Conservation (phyloP, 208 protist genomes). For the Acanthamoeba quina region DNA sequence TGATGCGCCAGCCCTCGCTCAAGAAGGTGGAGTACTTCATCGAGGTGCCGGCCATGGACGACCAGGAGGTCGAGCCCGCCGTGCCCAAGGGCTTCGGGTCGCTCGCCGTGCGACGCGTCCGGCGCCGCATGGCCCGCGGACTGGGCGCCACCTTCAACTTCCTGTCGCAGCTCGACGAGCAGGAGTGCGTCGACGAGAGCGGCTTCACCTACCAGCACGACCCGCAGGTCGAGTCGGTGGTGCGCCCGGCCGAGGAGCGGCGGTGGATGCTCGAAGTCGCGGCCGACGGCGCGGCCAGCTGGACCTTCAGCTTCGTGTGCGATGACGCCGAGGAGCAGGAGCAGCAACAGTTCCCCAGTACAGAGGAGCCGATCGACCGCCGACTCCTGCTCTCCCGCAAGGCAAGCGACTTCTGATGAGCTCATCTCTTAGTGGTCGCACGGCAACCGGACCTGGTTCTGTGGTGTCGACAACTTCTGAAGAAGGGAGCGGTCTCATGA, state of each 20-base stretch:
- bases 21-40: constrained; percentile 49
- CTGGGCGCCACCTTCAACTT: constrained; percentile 34
- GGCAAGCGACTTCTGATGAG: constrained; percentile 27
- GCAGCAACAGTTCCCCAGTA: not conserved
- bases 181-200: constrained; percentile 9
- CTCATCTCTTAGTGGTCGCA: not conserved
- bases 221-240: not conserved
- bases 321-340: not conserved
- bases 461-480: not conserved
- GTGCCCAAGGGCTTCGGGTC: not conserved
- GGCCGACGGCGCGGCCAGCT: not conserved
- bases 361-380: not conserved
- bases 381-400: constrained; percentile 39
- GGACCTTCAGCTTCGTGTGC: constrained; percentile 1
- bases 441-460: not conserved
- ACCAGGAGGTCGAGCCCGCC: not conserved
- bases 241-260: not conserved
- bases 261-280: not conserved
- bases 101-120: not conserved
- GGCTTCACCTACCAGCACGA: constrained; percentile 26
- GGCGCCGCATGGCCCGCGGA: not conserved
- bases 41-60: not conserved
- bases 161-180: constrained; percentile 2
- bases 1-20: constrained; percentile 22
- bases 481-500: too few relatives aligned